Evolutionary conservation across 345 rosid species (phyloP), one percentile per base, ranked within the genome.

Genomic region (Sonneratia alba): DNA sequence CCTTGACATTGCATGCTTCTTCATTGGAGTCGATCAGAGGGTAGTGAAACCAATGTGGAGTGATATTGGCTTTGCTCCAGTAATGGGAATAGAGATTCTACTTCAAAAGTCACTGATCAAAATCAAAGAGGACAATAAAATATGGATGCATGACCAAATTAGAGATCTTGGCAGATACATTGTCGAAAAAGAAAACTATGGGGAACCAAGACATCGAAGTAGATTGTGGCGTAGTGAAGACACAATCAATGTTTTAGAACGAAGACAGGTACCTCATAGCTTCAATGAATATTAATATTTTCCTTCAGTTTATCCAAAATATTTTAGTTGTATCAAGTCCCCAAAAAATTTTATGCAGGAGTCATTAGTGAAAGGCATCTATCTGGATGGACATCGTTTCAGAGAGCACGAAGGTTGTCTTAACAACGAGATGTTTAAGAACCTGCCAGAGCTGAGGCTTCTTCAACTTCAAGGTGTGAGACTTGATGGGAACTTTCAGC

Each of bases 121-220:
- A 62, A 73, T 40, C 49, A 15, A 22, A 14, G 63, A 8, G 6
- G 40, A 10, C 32, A 34, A 32, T 7, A 19, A 3, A 6, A 47
- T 71, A 15, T 49, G n/a, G 75, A 73, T 73, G 75, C 71, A 73
- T 49, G 66, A 40, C 12, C 75, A 21, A 18, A 0, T 73, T 2
- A 16, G 22, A 51, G 75, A 67, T 22, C 12, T 67, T 3, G 71
- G 71, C 24, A 66, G 65, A 55, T 19, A 7, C 0, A 67, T 73
- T 34, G 70, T 53, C 51, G 3, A 6, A 15, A 1, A 16, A 34
- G 18, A 53, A 4, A 48, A 14, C 18, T 1, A 2, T 24, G 0
- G 3, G 9, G 5, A 0, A 1, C 3, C 19, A 1, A 43, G 0
- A 40, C 19, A 0, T 19, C 37, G 0, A 3, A 62, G 66, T 24